These are phyloP conservation scores for Trichoderma aggressivum DNA, from an alignment of 2,329 filamentous ascomycete genomes.

Conservation along the genomic window DNA sequence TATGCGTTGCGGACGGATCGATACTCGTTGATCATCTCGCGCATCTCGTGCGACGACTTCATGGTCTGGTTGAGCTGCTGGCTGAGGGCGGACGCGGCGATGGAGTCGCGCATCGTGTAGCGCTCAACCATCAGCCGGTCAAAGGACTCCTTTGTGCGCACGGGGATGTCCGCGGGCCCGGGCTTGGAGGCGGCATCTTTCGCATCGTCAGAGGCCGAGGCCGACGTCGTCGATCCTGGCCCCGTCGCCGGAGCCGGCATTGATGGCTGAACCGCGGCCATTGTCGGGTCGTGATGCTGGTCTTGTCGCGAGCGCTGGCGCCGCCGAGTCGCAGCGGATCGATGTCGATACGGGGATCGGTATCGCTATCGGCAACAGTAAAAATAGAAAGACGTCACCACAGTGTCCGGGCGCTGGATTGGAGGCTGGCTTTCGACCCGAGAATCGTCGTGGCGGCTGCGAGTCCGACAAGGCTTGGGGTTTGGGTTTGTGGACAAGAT, in stretches of 20 bases:
- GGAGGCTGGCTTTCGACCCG: neutral
- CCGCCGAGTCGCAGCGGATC: constrained; percentile 34
- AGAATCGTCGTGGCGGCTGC: neutral
- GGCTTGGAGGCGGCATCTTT: constrained; percentile 26
- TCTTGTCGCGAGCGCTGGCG: constrained; percentile 29
- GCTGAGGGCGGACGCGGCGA: constrained; percentile 51
- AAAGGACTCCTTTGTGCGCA: constrained; percentile 56
- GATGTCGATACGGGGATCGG: neutral
- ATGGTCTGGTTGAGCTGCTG: constrained; percentile 52
- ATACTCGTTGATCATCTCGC: constrained; percentile 68
- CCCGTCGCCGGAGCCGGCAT: constrained; percentile 34
- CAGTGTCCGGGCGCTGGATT: neutral
- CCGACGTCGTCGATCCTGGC: constrained; percentile 32
- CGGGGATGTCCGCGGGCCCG: constrained; percentile 32
- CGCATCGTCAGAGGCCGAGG: constrained; percentile 28
- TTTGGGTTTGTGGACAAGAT: constrained; percentile 24
- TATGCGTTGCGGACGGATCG: constrained; percentile 55
- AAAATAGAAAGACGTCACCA: neutral
- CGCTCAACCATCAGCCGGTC: constrained; percentile 52
- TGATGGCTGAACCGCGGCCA: constrained; percentile 43
- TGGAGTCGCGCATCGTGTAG: constrained; percentile 51
- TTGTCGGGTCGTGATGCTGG: constrained; percentile 26
- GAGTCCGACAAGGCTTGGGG: constrained; percentile 15
- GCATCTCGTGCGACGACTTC: constrained; percentile 59
- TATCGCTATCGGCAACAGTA: neutral